Base-by-base conservation (phyloP, 768 basidiomycete genomes). In the Suillus cothurnatus region DNA sequence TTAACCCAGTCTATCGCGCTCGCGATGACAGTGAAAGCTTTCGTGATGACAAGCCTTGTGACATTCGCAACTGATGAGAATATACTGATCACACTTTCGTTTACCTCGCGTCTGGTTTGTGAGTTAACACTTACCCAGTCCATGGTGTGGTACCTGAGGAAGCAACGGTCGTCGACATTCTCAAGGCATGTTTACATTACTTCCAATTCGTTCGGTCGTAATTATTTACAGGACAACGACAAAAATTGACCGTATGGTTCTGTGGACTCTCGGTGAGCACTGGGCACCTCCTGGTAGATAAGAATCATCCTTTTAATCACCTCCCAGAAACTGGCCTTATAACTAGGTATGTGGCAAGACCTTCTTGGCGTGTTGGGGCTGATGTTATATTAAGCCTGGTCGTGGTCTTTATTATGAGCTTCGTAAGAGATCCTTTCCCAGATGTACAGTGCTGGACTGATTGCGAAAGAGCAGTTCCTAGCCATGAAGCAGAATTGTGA, bases 181-280 rank as follows among this genome's bases (percentile, higher is more conserved):
- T 21, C 26, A 17, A 28, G 61, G 49, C 23, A 59, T 23, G 55
- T 28, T n/a, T 38, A 14, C 7, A 59, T 31, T 15, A 21, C n/a
- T 23, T 15, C 39, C 8, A 28, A 36, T 26, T 28, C 17, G 32
- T 38, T 36, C n/a, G 2, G 12, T 56, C 21, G 2, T 56, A 58
- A 58, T 26, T 8, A 26, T 58, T 38, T 58, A 26, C 26, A 62
- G 61, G 11, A 62, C 61, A 26, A 55, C 61, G 19, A 11, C 28
- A 6, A 21, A 19, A 14, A 36, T 62, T 28, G 28, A 58, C 34
- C 55, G 53, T 38, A 14, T 57, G 47, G 39, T 62, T 19, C 36
- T 62, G 36, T 62, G 61, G 61, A 62, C 61, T 36, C 19, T 62
- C 26, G 61, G 61, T 62, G 4, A 28, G 52, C 23, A 62, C 9